Evolutionary conservation across 2,329 filamentous ascomycete species (phyloP).

Genomic region (Elsinoe arachidis): DNA sequence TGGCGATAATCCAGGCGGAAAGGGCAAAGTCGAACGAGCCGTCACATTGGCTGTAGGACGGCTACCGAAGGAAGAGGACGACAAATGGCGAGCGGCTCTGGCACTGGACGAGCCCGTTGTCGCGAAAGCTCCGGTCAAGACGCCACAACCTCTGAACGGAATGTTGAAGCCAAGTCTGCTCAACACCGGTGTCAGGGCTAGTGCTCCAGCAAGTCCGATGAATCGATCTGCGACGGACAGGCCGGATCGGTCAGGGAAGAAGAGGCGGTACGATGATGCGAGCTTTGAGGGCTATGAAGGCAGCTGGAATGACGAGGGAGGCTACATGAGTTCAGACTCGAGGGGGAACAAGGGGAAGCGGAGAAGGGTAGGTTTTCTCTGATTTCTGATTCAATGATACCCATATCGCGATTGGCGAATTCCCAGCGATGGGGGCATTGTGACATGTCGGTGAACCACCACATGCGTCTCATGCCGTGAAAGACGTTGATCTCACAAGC

Average conservation of each 20-base stretch:
- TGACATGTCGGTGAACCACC: neutral
- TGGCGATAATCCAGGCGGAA: slow-evolving; percentile 21
- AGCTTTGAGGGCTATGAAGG: slow-evolving; percentile 69
- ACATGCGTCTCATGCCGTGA: neutral
- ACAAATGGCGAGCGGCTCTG: slow-evolving; percentile 36
- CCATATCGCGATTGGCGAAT: neutral
- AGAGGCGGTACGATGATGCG: slow-evolving; percentile 65
- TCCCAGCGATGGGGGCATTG: neutral
- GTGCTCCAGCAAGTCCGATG: slow-evolving; percentile 30
- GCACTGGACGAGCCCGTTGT: slow-evolving; percentile 34
- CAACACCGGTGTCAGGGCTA: slow-evolving; percentile 18
- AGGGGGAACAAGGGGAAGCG: slow-evolving; percentile 5
- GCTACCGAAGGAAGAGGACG: slow-evolving; percentile 33
- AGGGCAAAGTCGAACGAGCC: slow-evolving; percentile 33
- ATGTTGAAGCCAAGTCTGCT: slow-evolving; percentile 17
- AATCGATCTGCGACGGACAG: slow-evolving; percentile 39
- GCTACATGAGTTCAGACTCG: slow-evolving; percentile 34
- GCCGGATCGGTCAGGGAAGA: slow-evolving; percentile 59
- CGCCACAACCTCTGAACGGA: slow-evolving; percentile 6
- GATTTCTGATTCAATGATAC: slow-evolving; percentile 10
- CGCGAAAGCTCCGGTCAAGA: slow-evolving; percentile 11
- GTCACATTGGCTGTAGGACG: slow-evolving; percentile 36
- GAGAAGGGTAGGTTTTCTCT: slow-evolving; percentile 10
- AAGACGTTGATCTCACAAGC: neutral
- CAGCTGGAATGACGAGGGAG: slow-evolving; percentile 61